Evolutionary conservation across 345 rosid species (phyloP).

Genomic region (Excoecaria cochinchinensis): DNA sequence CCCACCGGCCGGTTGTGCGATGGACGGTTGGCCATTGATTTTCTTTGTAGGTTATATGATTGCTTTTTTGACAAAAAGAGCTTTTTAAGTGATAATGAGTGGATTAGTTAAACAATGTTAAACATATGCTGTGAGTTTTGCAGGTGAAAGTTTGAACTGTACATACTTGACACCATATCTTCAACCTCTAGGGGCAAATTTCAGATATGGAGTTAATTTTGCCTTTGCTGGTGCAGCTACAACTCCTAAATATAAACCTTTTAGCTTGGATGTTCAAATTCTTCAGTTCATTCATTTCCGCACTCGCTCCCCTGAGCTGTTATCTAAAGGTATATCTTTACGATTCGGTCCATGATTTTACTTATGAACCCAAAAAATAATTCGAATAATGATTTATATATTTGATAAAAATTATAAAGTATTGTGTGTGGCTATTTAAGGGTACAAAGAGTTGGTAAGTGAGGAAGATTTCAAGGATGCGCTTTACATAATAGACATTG

Average conservation of each 20-base stretch:
- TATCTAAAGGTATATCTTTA: conserved; percentile 19
- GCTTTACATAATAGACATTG: conserved; percentile 58
- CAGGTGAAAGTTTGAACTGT: conserved; percentile 43
- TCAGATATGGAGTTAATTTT: conserved; percentile 38
- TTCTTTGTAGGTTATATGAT: conserved; percentile 40
- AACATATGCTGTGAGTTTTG: background rate
- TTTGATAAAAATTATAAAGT: background rate
- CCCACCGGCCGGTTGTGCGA: conserved; percentile 36
- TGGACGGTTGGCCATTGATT: conserved; percentile 63
- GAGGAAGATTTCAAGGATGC: conserved; percentile 50
- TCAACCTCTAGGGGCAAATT: conserved; percentile 37
- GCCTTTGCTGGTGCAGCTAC: conserved; percentile 39
- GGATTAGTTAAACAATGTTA: too few species aligned
- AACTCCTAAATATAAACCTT: conserved; percentile 31
- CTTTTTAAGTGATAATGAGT: too few species aligned
- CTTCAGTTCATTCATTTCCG: conserved; percentile 44
- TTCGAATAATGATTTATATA: too few species aligned
- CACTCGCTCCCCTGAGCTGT: conserved; percentile 36
- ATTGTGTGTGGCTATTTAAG: conserved; percentile 16
- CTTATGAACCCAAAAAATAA: too few species aligned
- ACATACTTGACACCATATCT: conserved; percentile 38
- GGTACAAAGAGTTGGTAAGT: conserved; percentile 34
- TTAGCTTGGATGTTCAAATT: conserved; percentile 39
- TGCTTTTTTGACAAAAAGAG: too few species aligned
- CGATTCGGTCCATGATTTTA: too few species aligned